Evolutionary conservation across 441 rosid species (phyloP).

Genomic region (Erysimum cheiri): DNA sequence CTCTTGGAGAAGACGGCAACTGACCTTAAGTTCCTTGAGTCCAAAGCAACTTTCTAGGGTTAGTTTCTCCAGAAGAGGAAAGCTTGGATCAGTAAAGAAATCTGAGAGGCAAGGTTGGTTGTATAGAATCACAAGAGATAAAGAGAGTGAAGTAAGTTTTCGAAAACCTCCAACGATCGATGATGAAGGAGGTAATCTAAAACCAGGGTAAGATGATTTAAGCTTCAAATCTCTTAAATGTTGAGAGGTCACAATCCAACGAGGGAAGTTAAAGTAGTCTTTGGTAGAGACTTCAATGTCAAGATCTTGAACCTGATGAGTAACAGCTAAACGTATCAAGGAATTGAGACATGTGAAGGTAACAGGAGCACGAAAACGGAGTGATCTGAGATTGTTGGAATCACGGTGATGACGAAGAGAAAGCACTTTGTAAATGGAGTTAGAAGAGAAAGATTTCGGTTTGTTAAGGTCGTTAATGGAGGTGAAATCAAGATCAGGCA

Average conservation of each 20-base stretch:
- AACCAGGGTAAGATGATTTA: constrained; percentile 68
- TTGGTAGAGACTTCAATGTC: constrained; percentile 79
- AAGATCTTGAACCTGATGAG: constrained; percentile 67
- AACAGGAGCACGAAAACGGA: constrained; percentile 60
- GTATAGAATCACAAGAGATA: constrained; percentile 57
- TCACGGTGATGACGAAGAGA: constrained; percentile 56
- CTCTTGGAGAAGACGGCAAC: constrained; percentile 61
- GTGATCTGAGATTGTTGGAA: constrained; percentile 57
- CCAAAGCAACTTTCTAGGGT: constrained; percentile 60
- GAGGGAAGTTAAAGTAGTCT: constrained; percentile 84
- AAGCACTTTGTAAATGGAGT: constrained; percentile 37
- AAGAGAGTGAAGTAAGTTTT: constrained; percentile 59
- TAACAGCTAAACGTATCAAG: constrained; percentile 74
- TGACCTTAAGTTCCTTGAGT: constrained; percentile 58
- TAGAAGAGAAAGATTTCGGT: constrained; percentile 37
- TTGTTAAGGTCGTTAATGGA: constrained; percentile 37
- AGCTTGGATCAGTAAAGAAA: constrained; percentile 67
- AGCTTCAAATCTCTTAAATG: constrained; percentile 55
- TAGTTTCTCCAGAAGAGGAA: constrained; percentile 63
- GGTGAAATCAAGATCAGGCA: constrained; percentile 91
- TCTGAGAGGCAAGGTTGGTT: constrained; percentile 58
- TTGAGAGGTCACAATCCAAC: constrained; percentile 62
- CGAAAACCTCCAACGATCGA: constrained; percentile 61
- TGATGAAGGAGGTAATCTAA: constrained; percentile 66
- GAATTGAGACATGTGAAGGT: constrained; percentile 67